phyloP scores from a whole-genome alignment of 2,329 filamentous ascomycete genomes.

The Lachnellula arida region DNA sequence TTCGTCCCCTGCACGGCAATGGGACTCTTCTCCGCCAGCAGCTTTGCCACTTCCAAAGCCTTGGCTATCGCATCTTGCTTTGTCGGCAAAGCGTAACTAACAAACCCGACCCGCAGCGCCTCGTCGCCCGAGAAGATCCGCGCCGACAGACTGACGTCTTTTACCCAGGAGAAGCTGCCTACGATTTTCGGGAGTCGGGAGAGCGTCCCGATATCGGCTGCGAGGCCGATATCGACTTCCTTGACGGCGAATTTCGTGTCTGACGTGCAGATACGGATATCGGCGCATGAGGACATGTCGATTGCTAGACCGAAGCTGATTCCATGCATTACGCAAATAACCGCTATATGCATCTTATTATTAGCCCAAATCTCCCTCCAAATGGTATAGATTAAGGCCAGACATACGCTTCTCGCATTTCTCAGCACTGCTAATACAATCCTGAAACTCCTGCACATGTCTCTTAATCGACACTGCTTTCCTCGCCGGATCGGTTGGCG shows the following conservation, averaged over 20 bases:
- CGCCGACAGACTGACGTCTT: constrained; percentile 70
- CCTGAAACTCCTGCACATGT: constrained; percentile 76
- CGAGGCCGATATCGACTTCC: constrained; percentile 77
- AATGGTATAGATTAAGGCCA: not conserved
- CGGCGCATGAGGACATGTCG: constrained; percentile 65
- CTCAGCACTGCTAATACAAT: constrained; percentile 70
- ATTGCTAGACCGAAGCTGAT: constrained; percentile 74
- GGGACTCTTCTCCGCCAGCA: constrained; percentile 77
- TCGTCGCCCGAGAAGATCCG: constrained; percentile 65
- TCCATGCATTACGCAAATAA: constrained; percentile 77
- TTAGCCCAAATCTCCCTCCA: not conserved
- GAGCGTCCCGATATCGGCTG: constrained; percentile 74
- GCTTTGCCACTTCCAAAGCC: constrained; percentile 57
- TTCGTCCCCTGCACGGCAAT: constrained; percentile 86
- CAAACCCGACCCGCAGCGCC: constrained; percentile 64
- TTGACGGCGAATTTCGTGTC: constrained; percentile 66
- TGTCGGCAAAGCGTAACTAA: constrained; percentile 57
- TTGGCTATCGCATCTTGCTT: constrained; percentile 60
- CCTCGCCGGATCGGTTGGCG: constrained; percentile 55
- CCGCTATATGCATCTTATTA: constrained; percentile 47
- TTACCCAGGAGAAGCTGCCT: constrained; percentile 68
- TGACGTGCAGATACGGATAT: constrained; percentile 61
- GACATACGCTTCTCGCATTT: constrained; percentile 79
- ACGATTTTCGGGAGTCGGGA: constrained; percentile 69
- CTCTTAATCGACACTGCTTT: constrained; percentile 57